Base-by-base conservation (phyloP, 176 grass and related monocot species). In the Puya raimondii region DNA sequence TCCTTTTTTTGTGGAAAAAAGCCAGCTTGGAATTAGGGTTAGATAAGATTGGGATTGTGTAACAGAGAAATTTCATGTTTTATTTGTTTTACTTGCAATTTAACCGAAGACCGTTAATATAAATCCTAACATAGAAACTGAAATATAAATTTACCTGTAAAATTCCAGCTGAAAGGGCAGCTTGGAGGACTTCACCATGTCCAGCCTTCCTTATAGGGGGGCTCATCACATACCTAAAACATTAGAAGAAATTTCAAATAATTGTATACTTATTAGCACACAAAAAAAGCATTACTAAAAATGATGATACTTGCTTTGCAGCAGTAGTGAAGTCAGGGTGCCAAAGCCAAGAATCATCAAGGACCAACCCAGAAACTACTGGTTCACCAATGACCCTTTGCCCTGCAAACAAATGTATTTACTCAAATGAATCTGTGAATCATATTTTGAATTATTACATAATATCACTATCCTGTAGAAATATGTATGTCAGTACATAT, bases 331-430 rank as follows among this genome's bases (percentile, higher is more conserved):
- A 97, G 80, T 97, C 84, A 64, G 82, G 77, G 81, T 97, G 68
- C 88, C 89, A 97, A 82, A 97, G 89, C 84, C 87, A 93, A 78
- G 86, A 92, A 92, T 97, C 94, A 78, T 97, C 82, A 72, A 97
- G 84, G 12, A 85, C 84, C 52, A 97, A 84, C 63, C 89, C 89
- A 90, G 94, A 97, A 73, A 88, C 89, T 69, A 97, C 86, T 42
- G 94, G 89, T 82, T 97, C 94, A 47, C 94, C 94, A 13, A 93
- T 80, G 49, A 97, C 89, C 84, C 74, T 90, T 76, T 97, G 94
- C 23, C 94, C 94, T 92, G 84, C 64, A 70, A 72, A 75, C 64
- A 79, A 59, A 53, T 51, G 12, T 69, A 53, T 14, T 65, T 51
- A 64, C 69, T 74, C 56, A 48, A 49, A 67, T 87, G 23, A 86